Evolutionary conservation across 768 basidiomycete genomes (phyloP).

Genomic region (Agrocybe pediades): DNA sequence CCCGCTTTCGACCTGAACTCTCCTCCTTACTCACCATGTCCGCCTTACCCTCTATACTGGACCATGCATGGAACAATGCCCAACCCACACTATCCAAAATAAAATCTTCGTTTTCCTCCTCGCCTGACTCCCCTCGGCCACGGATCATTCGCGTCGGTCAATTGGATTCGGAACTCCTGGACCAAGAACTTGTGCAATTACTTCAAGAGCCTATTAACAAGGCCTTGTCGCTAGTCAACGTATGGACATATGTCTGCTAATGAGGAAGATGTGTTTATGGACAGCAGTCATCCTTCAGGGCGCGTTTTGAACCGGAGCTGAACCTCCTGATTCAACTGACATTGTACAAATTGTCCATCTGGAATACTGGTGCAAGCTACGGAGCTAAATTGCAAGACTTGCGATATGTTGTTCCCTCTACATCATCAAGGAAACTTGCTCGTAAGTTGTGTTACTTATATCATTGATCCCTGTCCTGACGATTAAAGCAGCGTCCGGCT

Average conservation of each 20-base stretch:
- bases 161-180: slow-evolving; percentile 88
- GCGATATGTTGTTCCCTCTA: slow-evolving; percentile 47
- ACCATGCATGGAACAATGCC: slow-evolving; percentile 65
- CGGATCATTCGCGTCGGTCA: slow-evolving; percentile 84
- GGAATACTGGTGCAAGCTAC: slow-evolving; percentile 80
- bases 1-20: not conserved
- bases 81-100: slow-evolving; percentile 56
- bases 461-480: slow-evolving; percentile 6
- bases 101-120: slow-evolving; percentile 35
- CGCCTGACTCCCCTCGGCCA: slow-evolving; percentile 28
- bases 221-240: slow-evolving; percentile 68
- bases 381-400: slow-evolving; percentile 84
- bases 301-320: slow-evolving; percentile 76
- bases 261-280: slow-evolving; percentile 8
- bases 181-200: slow-evolving; percentile 82
- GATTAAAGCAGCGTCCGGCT: slow-evolving; percentile 53
- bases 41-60: slow-evolving; percentile 39
- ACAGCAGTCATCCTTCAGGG: slow-evolving; percentile 54
- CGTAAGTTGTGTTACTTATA: slow-evolving; percentile 32
- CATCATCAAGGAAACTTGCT: slow-evolving; percentile 24
- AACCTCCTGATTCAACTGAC: slow-evolving; percentile 65
- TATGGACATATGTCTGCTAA: slow-evolving; percentile 33
- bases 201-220: slow-evolving; percentile 81
- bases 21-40: slow-evolving; percentile 4
- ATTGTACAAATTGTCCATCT: slow-evolving; percentile 82